Percentiles rank a stretch among this genome's conserved stretches.
Conservation (phyloP, 176 grass and related monocot genomes). For the Sorghum bicolor region Sorghum_bicolor_NCBIv3 NC_012873.2:5254001-5254500, state of each 20-base stretch:
- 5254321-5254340: slow-evolving; percentile 39
- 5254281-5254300: neutral
- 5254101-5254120: slow-evolving; percentile 14
- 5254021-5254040: too few relatives aligned
- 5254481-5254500: slow-evolving; percentile 82
- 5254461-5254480: slow-evolving; percentile 92
- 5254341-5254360: slow-evolving; percentile 95
- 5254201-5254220: slow-evolving; percentile 4
- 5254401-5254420: slow-evolving; percentile 94
- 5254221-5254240: slow-evolving; percentile 6
- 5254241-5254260: neutral
- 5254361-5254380: slow-evolving; percentile 94
- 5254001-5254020: neutral
- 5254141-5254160: neutral
- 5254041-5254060: too few relatives aligned
- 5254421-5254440: slow-evolving; percentile 97
- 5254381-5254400: slow-evolving; percentile 94
- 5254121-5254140: slow-evolving; percentile 2
- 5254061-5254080: too few relatives aligned
- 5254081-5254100: neutral
- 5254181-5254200: neutral
- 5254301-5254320: neutral
- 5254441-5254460: slow-evolving; percentile 98
- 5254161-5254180: slow-evolving; percentile 1
- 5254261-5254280: neutral